Conservation (phyloP, 2,329 filamentous ascomycete genomes). For the Diplodia intermedia region DNA sequence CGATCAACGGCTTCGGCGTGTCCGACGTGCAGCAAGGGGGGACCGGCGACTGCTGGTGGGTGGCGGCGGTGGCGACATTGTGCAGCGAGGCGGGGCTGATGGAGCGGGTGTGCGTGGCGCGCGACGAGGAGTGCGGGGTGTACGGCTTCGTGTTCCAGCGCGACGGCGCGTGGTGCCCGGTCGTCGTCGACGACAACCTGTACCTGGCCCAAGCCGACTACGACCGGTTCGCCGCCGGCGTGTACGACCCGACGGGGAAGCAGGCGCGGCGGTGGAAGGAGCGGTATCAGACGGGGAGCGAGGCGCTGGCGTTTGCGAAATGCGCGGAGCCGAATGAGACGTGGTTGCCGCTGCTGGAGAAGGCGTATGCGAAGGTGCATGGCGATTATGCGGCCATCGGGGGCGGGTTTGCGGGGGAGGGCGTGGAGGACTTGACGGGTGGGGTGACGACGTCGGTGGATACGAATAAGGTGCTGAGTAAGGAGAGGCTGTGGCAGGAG, state of each 20-base stretch:
- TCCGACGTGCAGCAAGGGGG: conserved; percentile 81
- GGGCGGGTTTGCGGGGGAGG: conserved; percentile 73
- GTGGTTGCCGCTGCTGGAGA: conserved; percentile 81
- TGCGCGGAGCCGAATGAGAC: conserved; percentile 80
- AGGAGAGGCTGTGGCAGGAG: conserved; percentile 85
- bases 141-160: conserved; percentile 87
- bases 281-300: conserved; percentile 75
- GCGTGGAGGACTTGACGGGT: conserved; percentile 67
- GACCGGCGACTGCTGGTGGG: conserved; percentile 85
- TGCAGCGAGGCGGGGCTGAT: conserved; percentile 76
- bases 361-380: conserved; percentile 84
- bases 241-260: conserved; percentile 71
- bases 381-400: conserved; percentile 79
- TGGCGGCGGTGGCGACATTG: conserved; percentile 79
- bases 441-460: conserved; percentile 74
- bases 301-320: conserved; percentile 79
- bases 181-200: conserved; percentile 89
- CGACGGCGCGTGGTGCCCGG: conserved; percentile 90
- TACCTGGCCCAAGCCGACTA: conserved; percentile 78
- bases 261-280: conserved; percentile 56
- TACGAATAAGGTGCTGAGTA: conserved; percentile 75
- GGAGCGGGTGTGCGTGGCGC: conserved; percentile 74
- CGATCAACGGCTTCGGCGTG: conserved; percentile 75
- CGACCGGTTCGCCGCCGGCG: conserved; percentile 62
- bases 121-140: conserved; percentile 75